Evolutionary conservation across 2,329 filamentous ascomycete genomes (phyloP).

Genomic region (Aspergillus nomiae): DNA sequence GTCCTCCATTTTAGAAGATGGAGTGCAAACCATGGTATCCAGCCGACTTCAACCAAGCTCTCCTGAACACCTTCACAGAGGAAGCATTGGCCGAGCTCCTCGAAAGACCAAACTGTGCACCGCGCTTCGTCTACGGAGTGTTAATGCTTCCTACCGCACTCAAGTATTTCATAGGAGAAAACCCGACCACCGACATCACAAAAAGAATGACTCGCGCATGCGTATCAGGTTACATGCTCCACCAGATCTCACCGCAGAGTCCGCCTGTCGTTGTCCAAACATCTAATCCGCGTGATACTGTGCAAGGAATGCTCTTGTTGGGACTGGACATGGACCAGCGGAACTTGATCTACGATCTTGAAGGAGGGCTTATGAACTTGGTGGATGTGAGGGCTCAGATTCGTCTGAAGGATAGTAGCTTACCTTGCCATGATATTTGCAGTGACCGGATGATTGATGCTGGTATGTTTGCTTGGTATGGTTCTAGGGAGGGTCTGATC

Average conservation of each 20-base stretch:
- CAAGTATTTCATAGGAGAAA: constrained; percentile 26
- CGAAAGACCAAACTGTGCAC: constrained; percentile 16
- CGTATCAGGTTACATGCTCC: constrained; percentile 28
- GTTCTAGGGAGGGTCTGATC: constrained; percentile 12
- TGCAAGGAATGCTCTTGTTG: constrained; percentile 34
- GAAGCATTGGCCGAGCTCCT: constrained; percentile 22
- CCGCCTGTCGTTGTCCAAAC: constrained; percentile 27
- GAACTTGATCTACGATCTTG: constrained; percentile 27
- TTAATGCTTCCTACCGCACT: constrained; percentile 35
- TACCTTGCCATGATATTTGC: constrained; percentile 8
- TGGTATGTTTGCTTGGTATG: constrained; percentile 28
- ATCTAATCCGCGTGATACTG: constrained; percentile 13
- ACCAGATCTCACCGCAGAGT: constrained; percentile 18
- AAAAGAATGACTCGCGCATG: constrained; percentile 31
- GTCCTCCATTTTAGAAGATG: constrained; percentile 18
- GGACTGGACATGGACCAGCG: constrained; percentile 26
- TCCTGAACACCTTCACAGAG: constrained; percentile 26
- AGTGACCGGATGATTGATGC: constrained; percentile 25
- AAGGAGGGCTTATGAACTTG: constrained; percentile 22
- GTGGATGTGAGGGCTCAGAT: constrained; percentile 26
- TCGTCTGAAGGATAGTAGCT: constrained; percentile 15
- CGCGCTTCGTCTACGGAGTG: constrained; percentile 32
- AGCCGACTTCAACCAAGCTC: constrained; percentile 25
- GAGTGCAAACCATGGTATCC: constrained; percentile 25
- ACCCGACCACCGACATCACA: constrained; percentile 21